A percentile compares a stretch with the other conserved stretches of the same genome.
phyloP scores from a whole-genome alignment of 371 early-diverging fungal genomes.

The Actinomortierella wolfii region DNA sequence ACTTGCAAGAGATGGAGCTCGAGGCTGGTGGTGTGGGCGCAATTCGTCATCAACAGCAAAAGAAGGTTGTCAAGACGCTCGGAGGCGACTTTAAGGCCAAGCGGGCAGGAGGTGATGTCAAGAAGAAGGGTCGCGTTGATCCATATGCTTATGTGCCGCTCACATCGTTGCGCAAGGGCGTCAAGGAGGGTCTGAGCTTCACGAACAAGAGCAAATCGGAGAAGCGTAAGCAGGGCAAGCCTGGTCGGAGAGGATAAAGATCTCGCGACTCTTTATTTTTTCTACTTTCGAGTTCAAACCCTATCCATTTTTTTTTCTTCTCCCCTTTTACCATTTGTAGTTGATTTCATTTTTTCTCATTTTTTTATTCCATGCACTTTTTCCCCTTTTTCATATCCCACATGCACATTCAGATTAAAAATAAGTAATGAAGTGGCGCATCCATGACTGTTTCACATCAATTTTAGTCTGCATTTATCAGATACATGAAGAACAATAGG shows the following conservation, averaged over 20 bases:
- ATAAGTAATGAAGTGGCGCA: too few relatives aligned
- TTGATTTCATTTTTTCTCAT: neutral
- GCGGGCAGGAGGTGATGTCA: conserved; percentile 94
- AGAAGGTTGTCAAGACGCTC: conserved; percentile 34
- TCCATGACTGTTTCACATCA: too few relatives aligned
- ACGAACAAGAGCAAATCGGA: conserved; percentile 46
- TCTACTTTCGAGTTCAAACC: neutral
- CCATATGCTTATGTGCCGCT: conserved; percentile 97
- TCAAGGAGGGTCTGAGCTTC: conserved; percentile 35
- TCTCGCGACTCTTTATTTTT: neutral
- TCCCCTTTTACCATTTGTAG: neutral
- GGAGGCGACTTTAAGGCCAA: conserved; percentile 68
- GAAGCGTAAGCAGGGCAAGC: conserved; percentile 45
- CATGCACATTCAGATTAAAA: too few relatives aligned
- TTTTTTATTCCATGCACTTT: neutral
- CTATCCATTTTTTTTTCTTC: neutral
- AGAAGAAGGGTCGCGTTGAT: conserved; percentile 84
- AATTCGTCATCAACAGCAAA: conserved; percentile 34
- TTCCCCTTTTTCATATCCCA: too few relatives aligned
- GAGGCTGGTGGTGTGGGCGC: conserved; percentile 36
- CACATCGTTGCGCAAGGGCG: conserved; percentile 45
- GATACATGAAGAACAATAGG: too few relatives aligned
- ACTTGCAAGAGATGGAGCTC: conserved; percentile 46
- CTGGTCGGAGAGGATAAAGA: conserved; percentile 22
- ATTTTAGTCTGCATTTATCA: too few relatives aligned